These are phyloP conservation scores for Sporisorium exsertum DNA, from an alignment of 1,284 basidiomycete genomes.

Conservation along the genomic window DNA sequence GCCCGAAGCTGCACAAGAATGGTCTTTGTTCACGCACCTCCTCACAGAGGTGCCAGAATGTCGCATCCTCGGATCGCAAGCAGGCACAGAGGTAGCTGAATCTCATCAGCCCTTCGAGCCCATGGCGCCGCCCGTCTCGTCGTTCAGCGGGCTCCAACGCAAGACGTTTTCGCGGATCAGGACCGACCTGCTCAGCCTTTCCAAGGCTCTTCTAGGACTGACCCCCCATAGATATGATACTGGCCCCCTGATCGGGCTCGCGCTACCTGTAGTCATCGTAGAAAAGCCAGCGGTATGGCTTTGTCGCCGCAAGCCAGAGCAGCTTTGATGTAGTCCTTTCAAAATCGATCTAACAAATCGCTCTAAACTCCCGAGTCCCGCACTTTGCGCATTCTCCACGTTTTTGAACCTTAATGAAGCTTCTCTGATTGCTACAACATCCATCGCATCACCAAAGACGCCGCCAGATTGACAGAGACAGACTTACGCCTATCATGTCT, in stretches of 20 bases:
- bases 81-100: conserved; percentile 7
- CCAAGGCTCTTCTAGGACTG: neutral
- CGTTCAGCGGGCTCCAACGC: conserved; percentile 26
- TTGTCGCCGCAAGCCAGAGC: conserved; percentile 25
- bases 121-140: conserved; percentile 14
- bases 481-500: conserved; percentile 28
- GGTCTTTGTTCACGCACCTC: conserved; percentile 47
- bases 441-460: neutral
- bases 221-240: neutral
- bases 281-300: conserved; percentile 38
- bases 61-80: conserved; percentile 8
- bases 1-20: conserved; percentile 9
- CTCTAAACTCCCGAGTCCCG: conserved; percentile 6
- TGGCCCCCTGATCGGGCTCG: conserved; percentile 6
- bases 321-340: neutral
- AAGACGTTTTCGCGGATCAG: conserved; percentile 21
- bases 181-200: conserved; percentile 11
- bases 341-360: neutral
- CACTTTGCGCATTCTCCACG: conserved; percentile 8
- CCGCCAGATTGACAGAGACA: neutral
- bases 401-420: neutral
- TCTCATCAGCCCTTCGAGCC: conserved; percentile 38
- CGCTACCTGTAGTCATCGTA: conserved; percentile 25
- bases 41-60: conserved; percentile 43
- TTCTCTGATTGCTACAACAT: neutral